Evolutionary conservation across 2,329 filamentous ascomycete genomes (phyloP), one percentile per base, ranked within the genome.

Genomic region (Hirsutella thompsonii): DNA sequence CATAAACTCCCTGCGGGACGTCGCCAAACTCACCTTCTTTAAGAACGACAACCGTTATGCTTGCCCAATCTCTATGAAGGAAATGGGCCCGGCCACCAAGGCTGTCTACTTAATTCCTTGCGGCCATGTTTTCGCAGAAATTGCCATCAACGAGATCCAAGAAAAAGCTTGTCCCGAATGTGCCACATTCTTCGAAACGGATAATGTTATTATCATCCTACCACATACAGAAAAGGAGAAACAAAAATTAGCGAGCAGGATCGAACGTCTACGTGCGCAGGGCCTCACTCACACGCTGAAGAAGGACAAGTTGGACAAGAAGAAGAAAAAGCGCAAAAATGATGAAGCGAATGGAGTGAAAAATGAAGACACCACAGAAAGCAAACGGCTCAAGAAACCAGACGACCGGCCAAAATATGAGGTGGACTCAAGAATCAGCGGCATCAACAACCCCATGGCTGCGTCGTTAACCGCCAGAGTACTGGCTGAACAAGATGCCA

Each of bases 81-180:
- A 83, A 57, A 64, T 98, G 20, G 92, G 92, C 0, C 79, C 88
- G 0, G 70, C 71, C 5, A 79, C 81, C 14, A 90, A 82, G 60
- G 73, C 87, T 1, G 86, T 94, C 2, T 98, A 96, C 53, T 54
- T 98, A 3, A 85, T 96, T 4, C 92, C 92, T 0, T 98, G 92
- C 54, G 93, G 92, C 0, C 93, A 98, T 66, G 89, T 86, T 1
- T 96, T 96, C 61, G 81, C 86, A 1, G 88, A 93, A 46, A 78
- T 79, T 40, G 87, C 88, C 8, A 80, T 96, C 49, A 83, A 81
- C 49, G 84, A 92, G 60, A 77, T 93, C n/a, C 57, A 66, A 3
- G 81, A 83, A 47, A 67, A 69, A 21, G 54, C 58, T 0, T 82
- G 78, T 43, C 73, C 76, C 0, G 73, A 90, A 63, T 98, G 92